These are phyloP conservation scores for Ascochyta koolunga DNA, from an alignment of 2,329 filamentous ascomycete species.

Conservation along the genomic window DNA sequence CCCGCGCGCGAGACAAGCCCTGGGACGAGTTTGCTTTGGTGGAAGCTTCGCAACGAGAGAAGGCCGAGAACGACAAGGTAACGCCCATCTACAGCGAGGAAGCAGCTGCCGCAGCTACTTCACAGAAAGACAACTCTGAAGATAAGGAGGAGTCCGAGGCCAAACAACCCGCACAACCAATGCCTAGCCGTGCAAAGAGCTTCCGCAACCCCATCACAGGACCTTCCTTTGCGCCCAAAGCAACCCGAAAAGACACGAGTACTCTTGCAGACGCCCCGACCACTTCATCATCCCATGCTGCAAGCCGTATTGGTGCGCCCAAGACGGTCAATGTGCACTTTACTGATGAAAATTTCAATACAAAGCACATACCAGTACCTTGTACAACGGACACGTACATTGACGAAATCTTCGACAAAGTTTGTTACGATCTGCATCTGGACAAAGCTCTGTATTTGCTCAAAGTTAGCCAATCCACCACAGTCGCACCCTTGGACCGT, in stretches of 20 bases:
- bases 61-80: conserved; percentile 69
- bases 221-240: conserved; percentile 55
- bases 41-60: conserved; percentile 71
- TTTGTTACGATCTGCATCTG: conserved; percentile 76
- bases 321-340: conserved; percentile 76
- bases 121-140: conserved; percentile 34
- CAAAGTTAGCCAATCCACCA: conserved; percentile 75
- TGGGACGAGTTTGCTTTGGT: conserved; percentile 85
- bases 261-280: conserved; percentile 53
- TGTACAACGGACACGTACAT: conserved; percentile 85
- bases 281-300: conserved; percentile 51
- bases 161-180: conserved; percentile 31
- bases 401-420: conserved; percentile 78
- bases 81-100: conserved; percentile 72
- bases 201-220: conserved; percentile 59
- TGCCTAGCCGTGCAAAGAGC: conserved; percentile 45
- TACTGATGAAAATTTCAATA: conserved; percentile 71
- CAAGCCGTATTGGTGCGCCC: conserved; percentile 68
- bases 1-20: conserved; percentile 73
- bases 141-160: conserved; percentile 24
- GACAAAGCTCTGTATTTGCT: conserved; percentile 82
- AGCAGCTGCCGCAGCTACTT: conserved; percentile 39
- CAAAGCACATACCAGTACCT: conserved; percentile 72
- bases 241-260: conserved; percentile 54
- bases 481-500: conserved; percentile 76